Evolutionary conservation across 192 early-diverging fungal species (phyloP).

Genomic region (Mortierella hygrophila): DNA sequence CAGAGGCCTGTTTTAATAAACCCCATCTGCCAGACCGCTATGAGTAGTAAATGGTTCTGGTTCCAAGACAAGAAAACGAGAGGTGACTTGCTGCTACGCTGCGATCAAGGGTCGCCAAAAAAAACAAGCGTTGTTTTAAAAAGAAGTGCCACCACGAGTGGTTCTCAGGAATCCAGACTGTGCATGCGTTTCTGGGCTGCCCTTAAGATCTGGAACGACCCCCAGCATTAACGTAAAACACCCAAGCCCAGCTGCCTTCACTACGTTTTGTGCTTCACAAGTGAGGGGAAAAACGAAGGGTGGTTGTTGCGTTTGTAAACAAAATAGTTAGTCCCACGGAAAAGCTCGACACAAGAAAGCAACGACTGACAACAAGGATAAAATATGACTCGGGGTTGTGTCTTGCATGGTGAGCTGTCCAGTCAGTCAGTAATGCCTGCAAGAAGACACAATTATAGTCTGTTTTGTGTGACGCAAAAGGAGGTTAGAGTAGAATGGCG

Average conservation of each 20-base stretch:
- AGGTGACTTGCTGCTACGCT: no score
- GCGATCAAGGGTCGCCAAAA: no score
- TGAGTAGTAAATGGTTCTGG: no score
- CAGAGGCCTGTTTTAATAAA: no score
- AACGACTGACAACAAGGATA: background rate
- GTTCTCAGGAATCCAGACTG: no score
- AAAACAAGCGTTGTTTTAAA: no score
- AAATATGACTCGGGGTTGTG: background rate
- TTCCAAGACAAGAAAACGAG: no score
- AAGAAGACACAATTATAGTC: background rate
- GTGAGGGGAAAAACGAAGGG: background rate
- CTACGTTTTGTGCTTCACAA: background rate
- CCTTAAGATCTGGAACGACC: no score
- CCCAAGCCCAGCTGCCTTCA: background rate
- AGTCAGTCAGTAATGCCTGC: background rate
- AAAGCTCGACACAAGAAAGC: background rate
- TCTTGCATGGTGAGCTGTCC: background rate
- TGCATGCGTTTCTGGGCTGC: no score
- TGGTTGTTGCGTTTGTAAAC: background rate
- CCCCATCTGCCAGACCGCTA: no score
- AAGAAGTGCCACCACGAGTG: no score
- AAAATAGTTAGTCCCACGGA: background rate
- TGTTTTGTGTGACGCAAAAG: slow-evolving; percentile 6
- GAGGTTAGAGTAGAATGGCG: background rate
- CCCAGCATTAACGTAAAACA: background rate